Conservation (phyloP, 2,329 filamentous ascomycete species). For the Cytospora chrysosperma region DNA sequence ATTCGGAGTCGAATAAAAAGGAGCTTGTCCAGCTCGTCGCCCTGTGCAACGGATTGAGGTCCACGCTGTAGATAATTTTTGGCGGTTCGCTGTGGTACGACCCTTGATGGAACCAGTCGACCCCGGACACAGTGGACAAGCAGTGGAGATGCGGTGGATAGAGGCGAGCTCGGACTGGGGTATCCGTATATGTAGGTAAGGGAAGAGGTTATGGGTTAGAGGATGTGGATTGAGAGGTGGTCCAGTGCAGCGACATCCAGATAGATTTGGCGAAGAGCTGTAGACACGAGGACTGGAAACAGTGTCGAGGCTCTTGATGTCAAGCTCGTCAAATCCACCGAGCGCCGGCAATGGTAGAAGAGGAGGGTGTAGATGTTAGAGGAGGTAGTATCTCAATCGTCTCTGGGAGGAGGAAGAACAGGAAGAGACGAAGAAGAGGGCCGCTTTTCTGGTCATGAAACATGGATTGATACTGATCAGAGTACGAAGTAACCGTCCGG, state of each 20-base stretch:
- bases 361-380: slow-evolving; percentile 6
- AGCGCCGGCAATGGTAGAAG: slow-evolving; percentile 4
- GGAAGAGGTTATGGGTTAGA: slow-evolving; percentile 8
- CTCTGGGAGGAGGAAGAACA: slow-evolving; percentile 1
- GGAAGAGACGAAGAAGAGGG: slow-evolving; percentile 4
- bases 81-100: slow-evolving; percentile 23
- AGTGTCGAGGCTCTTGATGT: slow-evolving; percentile 5
- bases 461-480: slow-evolving; percentile 5
- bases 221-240: slow-evolving; percentile 11
- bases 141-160: slow-evolving; percentile 4
- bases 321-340: slow-evolving; percentile 19
- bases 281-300: neutral
- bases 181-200: neutral
- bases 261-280: slow-evolving; percentile 12
- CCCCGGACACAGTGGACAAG: slow-evolving; percentile 25
- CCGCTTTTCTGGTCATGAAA: slow-evolving; percentile 7
- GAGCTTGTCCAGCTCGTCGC: slow-evolving; percentile 22
- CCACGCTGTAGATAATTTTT: slow-evolving; percentile 23
- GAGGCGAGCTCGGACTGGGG: slow-evolving; percentile 20
- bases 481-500: slow-evolving; percentile 9
- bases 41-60: slow-evolving; percentile 24
- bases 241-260: slow-evolving; percentile 13
- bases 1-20: slow-evolving; percentile 20
- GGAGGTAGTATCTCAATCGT: neutral
- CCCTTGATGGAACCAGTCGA: slow-evolving; percentile 13